Evolutionary conservation across 352 stramenopile genomes (phyloP).

Genomic region (Blastocystis sp.): DNA sequence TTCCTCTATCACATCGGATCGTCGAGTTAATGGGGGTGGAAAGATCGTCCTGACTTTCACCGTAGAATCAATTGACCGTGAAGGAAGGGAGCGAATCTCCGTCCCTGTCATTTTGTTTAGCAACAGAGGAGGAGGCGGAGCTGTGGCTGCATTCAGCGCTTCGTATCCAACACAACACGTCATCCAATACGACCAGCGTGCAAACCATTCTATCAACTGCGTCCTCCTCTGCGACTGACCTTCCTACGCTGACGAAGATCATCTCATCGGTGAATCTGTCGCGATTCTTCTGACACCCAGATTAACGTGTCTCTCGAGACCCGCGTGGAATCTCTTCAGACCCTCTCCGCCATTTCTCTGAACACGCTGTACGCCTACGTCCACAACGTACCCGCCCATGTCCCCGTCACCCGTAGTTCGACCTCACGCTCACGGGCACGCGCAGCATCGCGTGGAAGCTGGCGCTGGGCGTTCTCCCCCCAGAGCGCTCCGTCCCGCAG

Average conservation of each 20-base stretch:
- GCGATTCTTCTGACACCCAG: too few species aligned
- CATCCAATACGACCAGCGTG: neutral
- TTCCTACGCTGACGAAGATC: neutral
- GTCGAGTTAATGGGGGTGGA: neutral
- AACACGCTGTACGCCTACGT: slow-evolving; percentile 5
- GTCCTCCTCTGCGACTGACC: neutral
- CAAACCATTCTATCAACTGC: neutral
- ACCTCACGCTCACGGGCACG: slow-evolving; percentile 29
- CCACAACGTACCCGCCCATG: neutral
- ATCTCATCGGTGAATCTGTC: neutral
- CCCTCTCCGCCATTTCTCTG: neutral
- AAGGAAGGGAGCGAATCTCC: neutral
- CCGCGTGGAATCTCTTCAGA: slow-evolving; percentile 34
- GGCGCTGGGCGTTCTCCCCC: neutral
- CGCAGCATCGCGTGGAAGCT: slow-evolving; percentile 52
- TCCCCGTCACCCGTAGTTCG: slow-evolving; percentile 11
- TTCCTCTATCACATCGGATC: neutral
- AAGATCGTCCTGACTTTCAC: neutral
- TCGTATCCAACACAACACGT: neutral
- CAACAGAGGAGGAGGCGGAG: neutral
- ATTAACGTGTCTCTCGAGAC: slow-evolving; percentile 14
- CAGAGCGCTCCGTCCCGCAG: neutral
- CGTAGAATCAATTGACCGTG: neutral
- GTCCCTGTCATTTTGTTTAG: neutral
- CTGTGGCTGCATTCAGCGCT: neutral